phyloP scores from a whole-genome alignment of 352 stramenopile species.

The Phytopythium oedochilum region DNA sequence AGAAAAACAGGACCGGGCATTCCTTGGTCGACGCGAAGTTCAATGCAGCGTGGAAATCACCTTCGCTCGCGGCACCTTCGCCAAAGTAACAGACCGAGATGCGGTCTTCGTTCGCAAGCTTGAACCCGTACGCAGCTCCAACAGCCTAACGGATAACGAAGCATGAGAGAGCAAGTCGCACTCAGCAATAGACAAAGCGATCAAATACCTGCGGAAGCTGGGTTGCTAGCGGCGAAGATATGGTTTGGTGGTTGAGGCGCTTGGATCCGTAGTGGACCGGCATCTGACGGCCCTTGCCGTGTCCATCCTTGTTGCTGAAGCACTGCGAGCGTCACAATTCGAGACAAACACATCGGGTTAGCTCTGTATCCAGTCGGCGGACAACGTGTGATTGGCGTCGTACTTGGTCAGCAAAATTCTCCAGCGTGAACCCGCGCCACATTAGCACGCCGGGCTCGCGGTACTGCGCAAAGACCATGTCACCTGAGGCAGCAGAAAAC shows the following conservation, averaged over 20 bases:
- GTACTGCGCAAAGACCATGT: slow-evolving; percentile 98
- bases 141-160: slow-evolving; percentile 81
- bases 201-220: slow-evolving; percentile 91
- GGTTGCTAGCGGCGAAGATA: slow-evolving; percentile 96
- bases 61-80: slow-evolving; percentile 95
- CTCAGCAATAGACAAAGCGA: neutral
- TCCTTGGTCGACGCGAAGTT: slow-evolving; percentile 97
- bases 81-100: slow-evolving; percentile 96
- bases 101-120: slow-evolving; percentile 88
- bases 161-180: neutral
- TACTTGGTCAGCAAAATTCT: slow-evolving; percentile 96
- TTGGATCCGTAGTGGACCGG: slow-evolving; percentile 97
- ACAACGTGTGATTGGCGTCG: neutral
- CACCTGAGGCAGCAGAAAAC: slow-evolving; percentile 26
- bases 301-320: slow-evolving; percentile 95
- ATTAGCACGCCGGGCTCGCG: slow-evolving; percentile 96
- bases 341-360: slow-evolving; percentile 15
- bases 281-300: slow-evolving; percentile 97
- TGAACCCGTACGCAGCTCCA: slow-evolving; percentile 95
- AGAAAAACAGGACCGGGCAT: slow-evolving; percentile 96
- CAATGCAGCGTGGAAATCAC: slow-evolving; percentile 96
- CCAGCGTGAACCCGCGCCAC: slow-evolving; percentile 96
- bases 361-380: slow-evolving; percentile 41
- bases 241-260: slow-evolving; percentile 96
- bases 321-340: slow-evolving; percentile 40